A percentile compares a stretch with the other conserved stretches of the same genome.
Conservation (phyloP, 2,329 filamentous ascomycete species). For the Talaromyces sp. region DNA sequence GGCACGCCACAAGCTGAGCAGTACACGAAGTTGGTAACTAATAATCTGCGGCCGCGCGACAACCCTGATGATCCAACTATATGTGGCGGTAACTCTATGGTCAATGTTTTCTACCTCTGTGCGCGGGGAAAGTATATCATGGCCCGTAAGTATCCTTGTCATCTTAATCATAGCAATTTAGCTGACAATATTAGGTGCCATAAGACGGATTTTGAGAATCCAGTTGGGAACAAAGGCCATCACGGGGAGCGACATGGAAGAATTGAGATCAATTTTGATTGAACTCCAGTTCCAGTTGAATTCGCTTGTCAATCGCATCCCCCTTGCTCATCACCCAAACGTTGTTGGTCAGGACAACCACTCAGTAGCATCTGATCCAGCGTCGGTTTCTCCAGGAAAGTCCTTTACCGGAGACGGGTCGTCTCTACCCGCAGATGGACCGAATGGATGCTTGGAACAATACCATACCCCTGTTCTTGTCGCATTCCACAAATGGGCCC, state of each 20-base stretch:
- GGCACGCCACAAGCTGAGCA: slow-evolving; percentile 33
- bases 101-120: slow-evolving; percentile 41
- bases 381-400: slow-evolving; percentile 24
- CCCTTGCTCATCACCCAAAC: slow-evolving; percentile 22
- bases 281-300: slow-evolving; percentile 39
- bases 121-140: slow-evolving; percentile 43
- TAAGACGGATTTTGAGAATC: slow-evolving; percentile 40
- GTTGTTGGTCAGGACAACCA: slow-evolving; percentile 4
- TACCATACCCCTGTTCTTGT: slow-evolving; percentile 41
- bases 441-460: slow-evolving; percentile 34
- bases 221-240: slow-evolving; percentile 43
- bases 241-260: slow-evolving; percentile 41
- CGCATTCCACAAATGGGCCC: slow-evolving; percentile 45
- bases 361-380: slow-evolving; percentile 17
- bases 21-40: slow-evolving; percentile 31
- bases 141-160: slow-evolving; percentile 30
- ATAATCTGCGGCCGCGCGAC: slow-evolving; percentile 31
- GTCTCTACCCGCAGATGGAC: slow-evolving; percentile 32
- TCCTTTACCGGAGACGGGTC: slow-evolving; percentile 22
- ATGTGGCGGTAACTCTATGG: slow-evolving; percentile 38
- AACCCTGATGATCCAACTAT: slow-evolving; percentile 38
- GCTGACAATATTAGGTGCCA: slow-evolving; percentile 27
- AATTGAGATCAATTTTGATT: slow-evolving; percentile 37
- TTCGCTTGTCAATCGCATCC: slow-evolving; percentile 41
- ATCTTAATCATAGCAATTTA: slow-evolving; percentile 3